Evolutionary conservation across 192 early-diverging fungal species (phyloP), one percentile per base, ranked within the genome.

Genomic region (Linnemannia schmuckeri): DNA sequence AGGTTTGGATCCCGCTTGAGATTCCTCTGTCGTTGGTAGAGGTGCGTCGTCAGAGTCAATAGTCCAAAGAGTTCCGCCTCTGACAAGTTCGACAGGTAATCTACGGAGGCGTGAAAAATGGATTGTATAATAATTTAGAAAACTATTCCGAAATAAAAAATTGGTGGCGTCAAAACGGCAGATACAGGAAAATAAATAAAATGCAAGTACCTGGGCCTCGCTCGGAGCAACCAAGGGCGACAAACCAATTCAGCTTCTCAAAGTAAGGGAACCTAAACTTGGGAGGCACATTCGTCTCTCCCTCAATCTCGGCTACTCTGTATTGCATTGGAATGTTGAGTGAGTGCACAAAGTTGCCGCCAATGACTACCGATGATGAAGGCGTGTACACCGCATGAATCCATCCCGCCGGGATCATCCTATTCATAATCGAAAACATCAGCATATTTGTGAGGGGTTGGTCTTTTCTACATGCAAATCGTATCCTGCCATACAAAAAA

Each of bases 321-420:
- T 98, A 91, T 74, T 98, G 97, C 24, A 91, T 91, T 18, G 78
- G 76, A 8, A 96, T 93, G 76, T 95, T 94, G 41, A 96, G 89
- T 27, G 95, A 93, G 76, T 97, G 96, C 61, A 98, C 90, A 85
- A 97, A 99, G 85, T 98, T 99, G 70, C 98, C 98, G 24, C 98
- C 97, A 78, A 99, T 97, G 0, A 98, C 97, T 10, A 99, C 88
- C 0, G 96, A 93, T 70, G 98, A 96, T 30, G 90, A 89, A 10
- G 97, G 96, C 6, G 97, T 99, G 82, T 95, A 96, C 10, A 98
- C 97, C 1, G 98, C 95, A 84, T 99, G 98, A 79, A 99, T 98
- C 97, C 98, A 99, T 44, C 98, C 98, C 10, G 97, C 94, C 27
- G 98, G 98, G 71, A 99, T 97, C 61, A 98, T 88, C 94, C 96